Conservation (phyloP, 2,329 filamentous ascomycete genomes). For the Daldinia sp. region DNA sequence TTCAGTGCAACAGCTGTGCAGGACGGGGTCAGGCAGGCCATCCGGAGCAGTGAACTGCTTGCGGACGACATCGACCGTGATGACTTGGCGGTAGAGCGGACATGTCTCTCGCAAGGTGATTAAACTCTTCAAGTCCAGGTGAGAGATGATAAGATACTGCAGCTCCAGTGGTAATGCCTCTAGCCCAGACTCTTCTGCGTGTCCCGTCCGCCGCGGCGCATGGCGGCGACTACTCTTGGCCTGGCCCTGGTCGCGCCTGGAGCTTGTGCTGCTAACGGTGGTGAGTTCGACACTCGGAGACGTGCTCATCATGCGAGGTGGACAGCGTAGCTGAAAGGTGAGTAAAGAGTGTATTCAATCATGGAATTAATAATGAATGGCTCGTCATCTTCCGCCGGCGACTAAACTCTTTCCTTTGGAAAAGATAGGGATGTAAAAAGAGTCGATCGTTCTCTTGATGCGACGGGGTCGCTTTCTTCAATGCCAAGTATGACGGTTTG, state of each 20-base stretch:
- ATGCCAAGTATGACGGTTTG: slow-evolving; percentile 42
- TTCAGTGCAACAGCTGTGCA: slow-evolving; percentile 47
- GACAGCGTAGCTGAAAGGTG: slow-evolving; percentile 13
- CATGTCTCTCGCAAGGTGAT: slow-evolving; percentile 45
- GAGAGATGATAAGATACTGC: slow-evolving; percentile 46
- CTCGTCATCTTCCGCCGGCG: slow-evolving; percentile 35
- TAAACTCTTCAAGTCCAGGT: slow-evolving; percentile 47
- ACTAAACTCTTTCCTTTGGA: slow-evolving; percentile 28
- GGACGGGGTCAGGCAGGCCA: slow-evolving; percentile 33
- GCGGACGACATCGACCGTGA: slow-evolving; percentile 46
- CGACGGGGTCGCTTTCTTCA: slow-evolving; percentile 29
- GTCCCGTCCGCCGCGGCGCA: slow-evolving; percentile 22
- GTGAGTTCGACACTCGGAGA: slow-evolving; percentile 42
- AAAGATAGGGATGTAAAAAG: slow-evolving; percentile 29
- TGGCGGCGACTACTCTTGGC: slow-evolving; percentile 11
- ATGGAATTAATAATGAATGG: slow-evolving; percentile 39
- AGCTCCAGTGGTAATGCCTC: slow-evolving; percentile 47
- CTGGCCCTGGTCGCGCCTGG: slow-evolving; percentile 14
- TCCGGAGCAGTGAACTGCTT: slow-evolving; percentile 42
- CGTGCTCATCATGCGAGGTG: slow-evolving; percentile 37
- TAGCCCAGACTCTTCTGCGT: slow-evolving; percentile 33
- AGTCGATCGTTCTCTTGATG: slow-evolving; percentile 32
- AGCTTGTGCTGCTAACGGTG: slow-evolving; percentile 16
- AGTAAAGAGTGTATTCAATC: slow-evolving; percentile 35
- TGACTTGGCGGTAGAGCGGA: slow-evolving; percentile 46